A percentile compares a stretch with the other conserved stretches of the same genome.
These are phyloP conservation scores for Cercospora sp. DNA, from an alignment of 2,329 filamentous ascomycete genomes.

Conservation along the genomic window DNA sequence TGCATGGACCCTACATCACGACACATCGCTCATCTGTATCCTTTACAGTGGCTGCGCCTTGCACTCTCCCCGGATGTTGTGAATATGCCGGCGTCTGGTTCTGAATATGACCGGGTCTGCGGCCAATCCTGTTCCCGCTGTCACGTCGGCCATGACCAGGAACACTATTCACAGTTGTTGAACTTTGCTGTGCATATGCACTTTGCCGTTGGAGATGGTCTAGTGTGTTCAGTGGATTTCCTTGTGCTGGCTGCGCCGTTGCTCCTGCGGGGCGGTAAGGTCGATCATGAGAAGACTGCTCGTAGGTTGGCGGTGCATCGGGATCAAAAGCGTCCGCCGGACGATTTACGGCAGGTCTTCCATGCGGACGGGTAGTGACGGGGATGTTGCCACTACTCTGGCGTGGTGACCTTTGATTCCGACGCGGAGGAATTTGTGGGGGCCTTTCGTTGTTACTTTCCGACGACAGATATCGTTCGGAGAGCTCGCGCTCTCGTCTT, in stretches of 20 bases:
- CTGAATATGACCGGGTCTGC: constrained; percentile 27
- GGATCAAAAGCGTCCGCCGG: constrained; percentile 47
- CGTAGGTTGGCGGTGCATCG: constrained; percentile 64
- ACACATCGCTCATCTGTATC: constrained; percentile 45
- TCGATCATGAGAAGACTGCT: constrained; percentile 60
- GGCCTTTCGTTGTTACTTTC: constrained; percentile 54
- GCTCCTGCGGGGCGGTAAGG: constrained; percentile 48
- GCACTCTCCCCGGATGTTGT: constrained; percentile 19
- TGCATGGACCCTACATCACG: constrained; percentile 46
- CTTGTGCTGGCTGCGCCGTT: constrained; percentile 34
- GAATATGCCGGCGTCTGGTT: constrained; percentile 5
- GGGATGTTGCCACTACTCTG: constrained; percentile 21
- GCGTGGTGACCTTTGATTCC: constrained; percentile 28
- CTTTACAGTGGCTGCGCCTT: constrained; percentile 31
- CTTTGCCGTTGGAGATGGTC: constrained; percentile 37
- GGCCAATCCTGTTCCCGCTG: constrained; percentile 22
- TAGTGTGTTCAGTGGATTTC: constrained; percentile 38
- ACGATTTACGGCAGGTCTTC: constrained; percentile 32
- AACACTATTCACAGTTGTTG: constrained; percentile 22
- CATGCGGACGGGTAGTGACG: constrained; percentile 22
- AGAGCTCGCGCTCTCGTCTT: constrained; percentile 65
- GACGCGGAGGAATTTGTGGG: constrained; percentile 34
- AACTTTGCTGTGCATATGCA: constrained; percentile 25
- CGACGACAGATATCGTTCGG: constrained; percentile 63
- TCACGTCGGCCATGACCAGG: constrained; percentile 16